These are phyloP conservation scores for Solanum rostratum DNA, from an alignment of 257 asterid genomes.

Conservation along the genomic window DNA sequence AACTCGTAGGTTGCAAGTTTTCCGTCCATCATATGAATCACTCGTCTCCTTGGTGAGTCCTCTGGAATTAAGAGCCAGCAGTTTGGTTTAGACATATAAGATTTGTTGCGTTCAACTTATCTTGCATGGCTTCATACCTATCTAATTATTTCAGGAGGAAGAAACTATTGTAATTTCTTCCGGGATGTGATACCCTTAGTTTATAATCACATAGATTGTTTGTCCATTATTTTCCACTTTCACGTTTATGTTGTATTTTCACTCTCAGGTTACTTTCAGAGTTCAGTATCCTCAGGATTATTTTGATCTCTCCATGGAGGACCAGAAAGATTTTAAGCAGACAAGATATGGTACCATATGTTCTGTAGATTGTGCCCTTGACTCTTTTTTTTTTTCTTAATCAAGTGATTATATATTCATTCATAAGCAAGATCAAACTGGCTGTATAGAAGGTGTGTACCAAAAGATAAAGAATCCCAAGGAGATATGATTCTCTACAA, in stretches of 20 bases:
- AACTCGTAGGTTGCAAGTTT: slow-evolving; percentile 57
- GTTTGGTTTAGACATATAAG: not conserved
- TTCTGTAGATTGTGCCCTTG: not conserved
- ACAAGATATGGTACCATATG: slow-evolving; percentile 73
- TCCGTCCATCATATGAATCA: slow-evolving; percentile 69
- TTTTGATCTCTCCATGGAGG: slow-evolving; percentile 78
- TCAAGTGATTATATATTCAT: not conserved
- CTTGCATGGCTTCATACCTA: not conserved
- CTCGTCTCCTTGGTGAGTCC: slow-evolving; percentile 84
- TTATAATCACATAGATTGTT: not conserved
- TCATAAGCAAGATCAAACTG: not conserved
- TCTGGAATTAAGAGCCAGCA: not conserved
- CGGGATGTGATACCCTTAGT: not conserved
- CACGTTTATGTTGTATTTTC: not conserved
- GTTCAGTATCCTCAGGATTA: slow-evolving; percentile 87
- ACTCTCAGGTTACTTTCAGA: slow-evolving; percentile 64
- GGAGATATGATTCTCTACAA: not conserved
- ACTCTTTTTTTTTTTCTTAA: not conserved
- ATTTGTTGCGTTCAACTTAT: not conserved
- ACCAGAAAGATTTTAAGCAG: slow-evolving; percentile 93
- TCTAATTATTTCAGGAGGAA: not conserved
- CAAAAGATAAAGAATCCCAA: not conserved
- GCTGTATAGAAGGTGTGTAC: not conserved
- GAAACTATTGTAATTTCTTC: not conserved
- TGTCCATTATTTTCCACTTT: not conserved